A percentile compares a stretch with the other conserved stretches of the same genome.
phyloP scores from a whole-genome alignment of 495 filamentous ascomycete species.

The Massariosphaeria phaeospora region DNA sequence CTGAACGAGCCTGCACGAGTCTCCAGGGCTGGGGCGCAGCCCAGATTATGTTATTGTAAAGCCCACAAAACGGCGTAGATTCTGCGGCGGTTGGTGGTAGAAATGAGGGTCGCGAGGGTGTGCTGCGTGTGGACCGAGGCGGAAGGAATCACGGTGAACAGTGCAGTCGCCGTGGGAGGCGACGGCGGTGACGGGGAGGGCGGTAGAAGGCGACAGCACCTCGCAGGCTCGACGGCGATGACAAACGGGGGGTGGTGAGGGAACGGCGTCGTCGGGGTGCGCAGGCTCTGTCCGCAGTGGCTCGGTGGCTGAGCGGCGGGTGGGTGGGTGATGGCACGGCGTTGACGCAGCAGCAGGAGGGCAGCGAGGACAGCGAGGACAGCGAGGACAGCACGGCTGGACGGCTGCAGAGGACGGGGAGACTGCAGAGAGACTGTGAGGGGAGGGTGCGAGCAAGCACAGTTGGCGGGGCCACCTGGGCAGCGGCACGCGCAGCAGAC shows the following conservation, averaged over 20 bases:
- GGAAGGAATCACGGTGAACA: constrained; percentile 26
- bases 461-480: background rate
- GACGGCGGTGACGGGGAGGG: background rate
- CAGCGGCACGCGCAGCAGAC: background rate
- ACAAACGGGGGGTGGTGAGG: constrained; percentile 11
- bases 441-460: background rate
- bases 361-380: background rate
- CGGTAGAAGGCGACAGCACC: constrained; percentile 4
- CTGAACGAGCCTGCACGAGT: constrained; percentile 23
- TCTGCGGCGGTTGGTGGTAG: constrained; percentile 11
- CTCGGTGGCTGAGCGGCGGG: background rate
- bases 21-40: constrained; percentile 32
- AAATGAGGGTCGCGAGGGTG: constrained; percentile 25
- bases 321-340: background rate
- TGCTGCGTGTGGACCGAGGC: constrained; percentile 9
- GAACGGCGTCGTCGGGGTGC: background rate
- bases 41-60: constrained; percentile 27
- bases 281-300: background rate
- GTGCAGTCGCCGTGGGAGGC: background rate
- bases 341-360: background rate
- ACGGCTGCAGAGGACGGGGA: too few relatives aligned
- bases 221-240: constrained; percentile 17
- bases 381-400: too few relatives aligned
- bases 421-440: background rate
- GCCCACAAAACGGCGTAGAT: constrained; percentile 28